A percentile compares a stretch with the other conserved stretches of the same genome.
Evolutionary conservation across 2,329 filamentous ascomycete species (phyloP).

Genomic region (Lachnellula cervina): DNA sequence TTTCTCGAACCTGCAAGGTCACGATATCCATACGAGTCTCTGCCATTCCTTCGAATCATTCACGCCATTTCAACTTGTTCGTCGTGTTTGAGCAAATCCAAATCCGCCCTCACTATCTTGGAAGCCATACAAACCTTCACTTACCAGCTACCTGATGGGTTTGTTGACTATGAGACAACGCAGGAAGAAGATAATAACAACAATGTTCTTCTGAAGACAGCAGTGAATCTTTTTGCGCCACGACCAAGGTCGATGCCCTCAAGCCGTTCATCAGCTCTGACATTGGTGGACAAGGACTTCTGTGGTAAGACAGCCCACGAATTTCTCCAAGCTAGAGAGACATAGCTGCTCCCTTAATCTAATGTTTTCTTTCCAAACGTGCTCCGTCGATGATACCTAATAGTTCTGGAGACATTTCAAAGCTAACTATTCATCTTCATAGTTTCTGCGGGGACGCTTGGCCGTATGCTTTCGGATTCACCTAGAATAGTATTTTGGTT

Average conservation of each 20-base stretch:
- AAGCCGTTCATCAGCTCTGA: conserved; percentile 14
- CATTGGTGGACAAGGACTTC: conserved; percentile 34
- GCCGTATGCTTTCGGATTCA: conserved; percentile 72
- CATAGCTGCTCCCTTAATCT: too few species aligned
- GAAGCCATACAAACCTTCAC: conserved; percentile 70
- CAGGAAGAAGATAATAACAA: conserved; percentile 85
- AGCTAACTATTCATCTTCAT: conserved; percentile 38
- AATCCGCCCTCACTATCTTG: conserved; percentile 57
- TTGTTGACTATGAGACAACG: conserved; percentile 70
- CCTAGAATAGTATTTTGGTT: conserved; percentile 72
- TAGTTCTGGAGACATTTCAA: too few species aligned
- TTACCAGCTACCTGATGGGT: conserved; percentile 65
- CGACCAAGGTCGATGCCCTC: conserved; percentile 22
- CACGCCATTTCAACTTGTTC: conserved; percentile 56
- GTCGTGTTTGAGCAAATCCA: conserved; percentile 32
- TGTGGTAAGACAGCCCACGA: too few species aligned
- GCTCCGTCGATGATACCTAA: too few species aligned
- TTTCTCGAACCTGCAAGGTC: conserved; percentile 55
- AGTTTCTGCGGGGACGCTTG: conserved; percentile 61
- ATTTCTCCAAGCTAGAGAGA: too few species aligned
- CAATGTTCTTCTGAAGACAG: conserved; percentile 61
- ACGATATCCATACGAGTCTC: conserved; percentile 81
- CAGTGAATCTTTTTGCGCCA: conserved; percentile 58
- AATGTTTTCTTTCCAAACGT: too few species aligned
- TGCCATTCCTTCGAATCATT: conserved; percentile 71